These are phyloP conservation scores for Themeda triandra DNA, from an alignment of 176 grass and related monocot genomes.

Conservation along the genomic window DNA sequence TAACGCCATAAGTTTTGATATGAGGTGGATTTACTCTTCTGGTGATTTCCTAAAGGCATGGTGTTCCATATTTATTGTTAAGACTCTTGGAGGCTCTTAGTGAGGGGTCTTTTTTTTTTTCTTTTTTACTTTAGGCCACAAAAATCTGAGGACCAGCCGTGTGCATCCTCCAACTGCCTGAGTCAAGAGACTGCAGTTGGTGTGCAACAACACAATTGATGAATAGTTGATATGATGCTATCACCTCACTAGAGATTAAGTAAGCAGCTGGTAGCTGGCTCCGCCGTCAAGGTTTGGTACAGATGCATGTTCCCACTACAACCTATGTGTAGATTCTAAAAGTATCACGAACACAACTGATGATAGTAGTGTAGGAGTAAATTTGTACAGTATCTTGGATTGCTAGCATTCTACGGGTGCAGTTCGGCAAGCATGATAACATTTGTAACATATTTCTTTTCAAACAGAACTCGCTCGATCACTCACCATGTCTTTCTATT, in stretches of 20 bases:
- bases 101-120: too few relatives aligned
- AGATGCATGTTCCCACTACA: not conserved
- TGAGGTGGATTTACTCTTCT: not conserved
- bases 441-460: too few relatives aligned
- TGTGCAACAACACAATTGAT: not conserved
- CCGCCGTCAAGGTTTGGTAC: not conserved
- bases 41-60: not conserved
- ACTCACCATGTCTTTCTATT: not conserved
- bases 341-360: not conserved
- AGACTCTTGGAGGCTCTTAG: too few relatives aligned
- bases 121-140: not conserved
- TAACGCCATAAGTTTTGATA: not conserved
- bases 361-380: not conserved
- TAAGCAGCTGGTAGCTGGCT: not conserved
- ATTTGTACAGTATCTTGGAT: too few relatives aligned
- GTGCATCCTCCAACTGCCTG: not conserved
- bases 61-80: not conserved
- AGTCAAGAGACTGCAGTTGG: constrained; percentile 14
- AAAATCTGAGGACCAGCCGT: not conserved
- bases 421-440: too few relatives aligned
- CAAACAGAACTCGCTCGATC: too few relatives aligned
- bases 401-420: too few relatives aligned
- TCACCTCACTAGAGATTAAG: not conserved
- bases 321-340: not conserved
- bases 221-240: too few relatives aligned